A percentile compares a stretch with the other conserved stretches of the same genome.
Conservation (phyloP, 148 eudicot genomes). For the Persicaria tinctoria region DNA sequence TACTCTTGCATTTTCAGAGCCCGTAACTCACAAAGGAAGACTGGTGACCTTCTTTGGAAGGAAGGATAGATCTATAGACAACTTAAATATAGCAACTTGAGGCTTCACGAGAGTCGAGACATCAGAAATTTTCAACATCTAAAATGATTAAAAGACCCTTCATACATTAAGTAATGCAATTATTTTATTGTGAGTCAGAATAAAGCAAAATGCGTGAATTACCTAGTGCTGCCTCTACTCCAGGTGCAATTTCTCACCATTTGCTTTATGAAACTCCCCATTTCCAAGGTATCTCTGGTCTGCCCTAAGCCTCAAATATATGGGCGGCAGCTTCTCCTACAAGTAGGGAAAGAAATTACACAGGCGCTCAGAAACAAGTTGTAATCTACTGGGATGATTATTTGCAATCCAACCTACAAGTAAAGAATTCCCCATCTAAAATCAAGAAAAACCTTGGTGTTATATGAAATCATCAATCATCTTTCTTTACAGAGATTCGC, state of each 20-base stretch:
- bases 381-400: too few relatives aligned
- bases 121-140: too few relatives aligned
- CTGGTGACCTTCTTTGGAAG: not conserved
- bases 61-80: too few relatives aligned
- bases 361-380: too few relatives aligned
- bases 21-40: slow-evolving; percentile 25
- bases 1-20: slow-evolving; percentile 79
- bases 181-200: not conserved
- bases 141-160: not conserved
- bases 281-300: slow-evolving; percentile 91
- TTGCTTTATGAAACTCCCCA: slow-evolving; percentile 85
- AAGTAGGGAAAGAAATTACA: too few relatives aligned
- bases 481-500: too few relatives aligned
- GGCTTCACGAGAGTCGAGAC: too few relatives aligned
- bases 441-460: too few relatives aligned
- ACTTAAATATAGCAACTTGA: not conserved
- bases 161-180: not conserved
- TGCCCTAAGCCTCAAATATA: slow-evolving; percentile 93
- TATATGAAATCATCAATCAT: too few relatives aligned
- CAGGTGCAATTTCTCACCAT: slow-evolving; percentile 79
- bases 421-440: too few relatives aligned
- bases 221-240: slow-evolving; percentile 88
- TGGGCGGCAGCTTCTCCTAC: slow-evolving; percentile 87
- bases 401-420: too few relatives aligned
- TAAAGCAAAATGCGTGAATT: not conserved